Evolutionary conservation across 352 stramenopile species (phyloP).

Genomic region (Pythium volutum): DNA sequence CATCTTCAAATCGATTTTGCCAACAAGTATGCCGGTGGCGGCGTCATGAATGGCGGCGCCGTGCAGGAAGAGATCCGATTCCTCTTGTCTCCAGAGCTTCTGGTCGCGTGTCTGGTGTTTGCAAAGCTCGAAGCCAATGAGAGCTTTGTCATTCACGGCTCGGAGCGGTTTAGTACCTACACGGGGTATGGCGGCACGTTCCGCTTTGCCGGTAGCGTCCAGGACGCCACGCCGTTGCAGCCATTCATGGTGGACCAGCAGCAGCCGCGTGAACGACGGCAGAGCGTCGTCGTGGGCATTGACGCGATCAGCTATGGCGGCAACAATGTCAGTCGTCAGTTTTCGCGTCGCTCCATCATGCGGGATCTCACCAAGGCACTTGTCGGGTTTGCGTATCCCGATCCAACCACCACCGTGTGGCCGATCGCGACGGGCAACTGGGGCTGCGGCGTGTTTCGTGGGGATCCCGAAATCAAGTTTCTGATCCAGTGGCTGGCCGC

Average conservation of each 20-base stretch:
- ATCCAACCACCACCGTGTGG: slow-evolving; percentile 29
- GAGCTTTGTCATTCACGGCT: slow-evolving; percentile 66
- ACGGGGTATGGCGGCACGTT: slow-evolving; percentile 61
- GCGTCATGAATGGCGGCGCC: slow-evolving; percentile 64
- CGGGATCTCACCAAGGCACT: slow-evolving; percentile 71
- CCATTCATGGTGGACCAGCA: neutral
- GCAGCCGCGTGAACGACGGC: slow-evolving; percentile 29
- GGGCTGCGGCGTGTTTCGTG: slow-evolving; percentile 77
- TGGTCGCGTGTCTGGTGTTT: slow-evolving; percentile 65
- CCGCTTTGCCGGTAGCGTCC: slow-evolving; percentile 34
- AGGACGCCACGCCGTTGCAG: slow-evolving; percentile 32
- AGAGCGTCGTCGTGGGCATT: slow-evolving; percentile 72
- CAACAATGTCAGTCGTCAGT: slow-evolving; percentile 38
- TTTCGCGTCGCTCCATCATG: slow-evolving; percentile 40
- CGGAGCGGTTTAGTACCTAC: slow-evolving; percentile 57
- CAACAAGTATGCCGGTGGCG: slow-evolving; percentile 76
- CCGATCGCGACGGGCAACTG: slow-evolving; percentile 76
- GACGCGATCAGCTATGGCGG: slow-evolving; percentile 66
- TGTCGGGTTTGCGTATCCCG: slow-evolving; percentile 53
- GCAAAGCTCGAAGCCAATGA: slow-evolving; percentile 61
- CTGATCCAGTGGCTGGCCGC: slow-evolving; percentile 80
- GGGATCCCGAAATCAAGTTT: slow-evolving; percentile 76
- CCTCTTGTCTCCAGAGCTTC: slow-evolving; percentile 62
- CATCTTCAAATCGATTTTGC: slow-evolving; percentile 83
- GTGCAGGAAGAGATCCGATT: slow-evolving; percentile 88